phyloP scores from a whole-genome alignment of 805 yeast species.

The Allodekkera sacchari region DNA sequence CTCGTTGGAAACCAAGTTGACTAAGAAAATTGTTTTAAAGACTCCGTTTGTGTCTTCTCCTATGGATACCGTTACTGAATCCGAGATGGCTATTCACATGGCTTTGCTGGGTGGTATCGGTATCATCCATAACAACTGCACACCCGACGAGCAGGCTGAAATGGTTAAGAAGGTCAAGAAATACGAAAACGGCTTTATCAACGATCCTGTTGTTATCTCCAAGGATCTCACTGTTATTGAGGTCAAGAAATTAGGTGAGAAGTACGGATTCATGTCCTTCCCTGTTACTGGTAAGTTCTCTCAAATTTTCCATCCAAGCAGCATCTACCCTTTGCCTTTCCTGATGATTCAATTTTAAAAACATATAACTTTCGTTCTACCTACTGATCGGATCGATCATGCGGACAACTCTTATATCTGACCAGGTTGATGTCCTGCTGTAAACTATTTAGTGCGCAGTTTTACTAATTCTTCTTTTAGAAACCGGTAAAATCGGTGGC shows the following conservation, averaged over 20 bases:
- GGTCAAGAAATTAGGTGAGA: slow-evolving; percentile 59
- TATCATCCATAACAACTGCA: slow-evolving; percentile 95
- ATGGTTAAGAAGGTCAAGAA: slow-evolving; percentile 97
- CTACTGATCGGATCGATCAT: slow-evolving; percentile 97
- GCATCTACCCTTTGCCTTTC: slow-evolving; percentile 8
- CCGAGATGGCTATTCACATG: slow-evolving; percentile 97
- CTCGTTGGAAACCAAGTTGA: slow-evolving; percentile 73
- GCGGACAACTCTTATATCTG: slow-evolving; percentile 61
- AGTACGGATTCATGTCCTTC: slow-evolving; percentile 91
- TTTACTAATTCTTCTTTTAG: slow-evolving; percentile 31
- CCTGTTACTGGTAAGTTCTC: slow-evolving; percentile 95
- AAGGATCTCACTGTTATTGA: slow-evolving; percentile 75
- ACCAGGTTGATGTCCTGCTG: slow-evolving; percentile 6
- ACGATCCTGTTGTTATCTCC: slow-evolving; percentile 81
- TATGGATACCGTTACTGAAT: slow-evolving; percentile 98
- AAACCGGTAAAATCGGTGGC: slow-evolving; percentile 76
- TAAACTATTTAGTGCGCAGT: neutral
- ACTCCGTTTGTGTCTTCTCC: slow-evolving; percentile 97
- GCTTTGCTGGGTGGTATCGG: slow-evolving; percentile 98
- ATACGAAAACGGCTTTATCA: slow-evolving; percentile 95
- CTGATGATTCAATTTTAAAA: neutral
- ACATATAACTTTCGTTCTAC: slow-evolving; percentile 95
- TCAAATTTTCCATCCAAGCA: slow-evolving; percentile 1
- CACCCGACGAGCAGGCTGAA: slow-evolving; percentile 95
- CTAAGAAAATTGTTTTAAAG: slow-evolving; percentile 85